Conservation (phyloP, 139 green algal species). For the Zygnema circumcarinatum region DNA sequence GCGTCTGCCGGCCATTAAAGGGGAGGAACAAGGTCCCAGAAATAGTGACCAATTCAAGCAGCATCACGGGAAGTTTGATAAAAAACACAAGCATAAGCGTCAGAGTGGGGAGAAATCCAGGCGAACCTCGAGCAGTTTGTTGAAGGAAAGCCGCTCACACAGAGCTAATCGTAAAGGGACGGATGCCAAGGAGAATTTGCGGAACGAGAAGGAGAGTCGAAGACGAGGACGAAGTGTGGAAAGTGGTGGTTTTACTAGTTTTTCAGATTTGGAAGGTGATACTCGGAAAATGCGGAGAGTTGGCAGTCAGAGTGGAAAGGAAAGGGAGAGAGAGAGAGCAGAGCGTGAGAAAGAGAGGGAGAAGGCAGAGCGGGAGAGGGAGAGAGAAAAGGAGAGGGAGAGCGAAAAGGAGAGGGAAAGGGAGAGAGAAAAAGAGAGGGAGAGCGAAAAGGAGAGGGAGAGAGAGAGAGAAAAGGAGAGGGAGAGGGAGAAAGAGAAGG, state of each 20-base stretch:
- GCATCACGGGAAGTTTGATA: neutral
- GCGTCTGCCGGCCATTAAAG: too few species aligned
- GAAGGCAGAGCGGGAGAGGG: constrained; percentile 4
- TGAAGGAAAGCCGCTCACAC: neutral
- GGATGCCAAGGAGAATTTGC: neutral
- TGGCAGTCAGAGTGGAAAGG: neutral
- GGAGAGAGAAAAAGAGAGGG: neutral
- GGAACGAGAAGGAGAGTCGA: neutral
- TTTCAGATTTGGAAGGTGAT: neutral
- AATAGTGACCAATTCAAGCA: too few species aligned
- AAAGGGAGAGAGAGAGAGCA: neutral
- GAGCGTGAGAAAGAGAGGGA: too few species aligned
- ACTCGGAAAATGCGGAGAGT: neutral
- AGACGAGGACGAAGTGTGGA: neutral
- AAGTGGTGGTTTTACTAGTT: neutral
- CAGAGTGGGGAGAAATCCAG: neutral
- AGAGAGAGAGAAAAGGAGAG: constrained; percentile 1
- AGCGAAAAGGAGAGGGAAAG: neutral
- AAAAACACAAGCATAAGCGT: neutral
- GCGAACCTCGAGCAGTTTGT: neutral
- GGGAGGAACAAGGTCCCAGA: too few species aligned
- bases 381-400: neutral
- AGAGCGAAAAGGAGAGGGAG: neutral
- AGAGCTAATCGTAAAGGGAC: neutral
- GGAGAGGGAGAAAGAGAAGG: neutral